Percentiles rank a stretch among this genome's conserved stretches.
phyloP scores from a whole-genome alignment of 345 rosid species.

The Salix dunnii region DNA sequence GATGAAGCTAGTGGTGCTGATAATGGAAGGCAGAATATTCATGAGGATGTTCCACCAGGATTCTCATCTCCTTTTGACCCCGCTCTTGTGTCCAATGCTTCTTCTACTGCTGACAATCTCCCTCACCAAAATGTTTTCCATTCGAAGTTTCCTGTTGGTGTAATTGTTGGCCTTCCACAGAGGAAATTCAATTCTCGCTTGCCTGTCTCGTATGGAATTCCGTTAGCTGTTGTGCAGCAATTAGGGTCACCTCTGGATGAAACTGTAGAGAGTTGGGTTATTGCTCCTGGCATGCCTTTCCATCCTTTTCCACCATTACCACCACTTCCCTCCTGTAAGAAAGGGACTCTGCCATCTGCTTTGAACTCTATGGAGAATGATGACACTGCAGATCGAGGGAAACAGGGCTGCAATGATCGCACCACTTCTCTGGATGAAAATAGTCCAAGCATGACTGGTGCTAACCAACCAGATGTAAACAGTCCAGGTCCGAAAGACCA shows the following conservation, averaged over 20 bases:
- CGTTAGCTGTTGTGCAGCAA: constrained; percentile 56
- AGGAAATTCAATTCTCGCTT: constrained; percentile 55
- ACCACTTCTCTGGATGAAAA: constrained; percentile 27
- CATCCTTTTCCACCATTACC: constrained; percentile 89
- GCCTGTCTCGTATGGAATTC: constrained; percentile 86
- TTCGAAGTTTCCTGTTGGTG: constrained; percentile 28
- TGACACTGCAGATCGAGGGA: constrained; percentile 16
- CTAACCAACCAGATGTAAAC: constrained; percentile 32
- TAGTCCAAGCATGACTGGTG: constrained; percentile 30
- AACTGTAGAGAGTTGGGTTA: constrained; percentile 47
- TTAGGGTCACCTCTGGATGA: constrained; percentile 53
- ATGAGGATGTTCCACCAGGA: constrained; percentile 82
- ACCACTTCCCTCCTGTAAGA: constrained; percentile 42
- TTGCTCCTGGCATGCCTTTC: constrained; percentile 87
- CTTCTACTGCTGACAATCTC: constrained; percentile 28
- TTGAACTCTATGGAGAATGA: constrained; percentile 16
- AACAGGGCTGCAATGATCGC: constrained; percentile 13
- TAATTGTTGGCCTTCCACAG: constrained; percentile 48
- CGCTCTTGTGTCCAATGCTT: constrained; percentile 31
- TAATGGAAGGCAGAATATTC: constrained; percentile 34
- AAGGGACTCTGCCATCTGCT: constrained; percentile 28
- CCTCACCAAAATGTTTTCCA: constrained; percentile 21
- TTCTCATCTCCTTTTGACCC: constrained; percentile 50
- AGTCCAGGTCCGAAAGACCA: constrained; percentile 30
- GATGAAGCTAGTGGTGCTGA: constrained; percentile 22